Percentiles rank a stretch among this genome's conserved stretches.
phyloP scores from a whole-genome alignment of 495 filamentous ascomycete genomes.

The Hyaloscypha finlandica region DNA sequence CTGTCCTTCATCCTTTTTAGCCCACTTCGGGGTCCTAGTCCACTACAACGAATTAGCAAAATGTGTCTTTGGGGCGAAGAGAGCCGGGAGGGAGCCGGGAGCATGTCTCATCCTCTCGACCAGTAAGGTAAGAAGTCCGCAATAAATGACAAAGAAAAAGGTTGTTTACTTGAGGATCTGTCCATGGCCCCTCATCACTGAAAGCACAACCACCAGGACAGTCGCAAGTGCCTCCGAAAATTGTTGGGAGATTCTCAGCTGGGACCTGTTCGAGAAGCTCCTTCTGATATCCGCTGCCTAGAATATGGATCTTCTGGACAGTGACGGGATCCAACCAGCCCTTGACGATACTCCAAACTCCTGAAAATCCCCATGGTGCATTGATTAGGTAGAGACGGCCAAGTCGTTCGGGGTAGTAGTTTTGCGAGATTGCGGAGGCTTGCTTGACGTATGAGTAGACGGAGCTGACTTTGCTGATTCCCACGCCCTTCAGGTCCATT shows the following conservation, averaged over 20 bases:
- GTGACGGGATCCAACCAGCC: conserved; percentile 94
- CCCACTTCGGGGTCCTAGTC: conserved; percentile 69
- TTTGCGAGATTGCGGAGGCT: conserved; percentile 72
- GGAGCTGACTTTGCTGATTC: conserved; percentile 72
- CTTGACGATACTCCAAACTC: conserved; percentile 83
- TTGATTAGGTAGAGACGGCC: conserved; percentile 93
- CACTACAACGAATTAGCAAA: conserved; percentile 37
- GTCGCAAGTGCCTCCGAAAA: conserved; percentile 81
- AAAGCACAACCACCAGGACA: conserved; percentile 84
- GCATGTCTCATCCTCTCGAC: too few relatives aligned
- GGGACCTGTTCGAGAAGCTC: conserved; percentile 85
- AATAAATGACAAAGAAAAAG: too few relatives aligned
- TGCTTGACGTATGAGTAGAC: conserved; percentile 74
- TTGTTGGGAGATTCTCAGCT: conserved; percentile 82
- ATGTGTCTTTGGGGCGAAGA: too few relatives aligned
- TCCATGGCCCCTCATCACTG: conserved; percentile 92
- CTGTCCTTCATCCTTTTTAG: conserved; percentile 6
- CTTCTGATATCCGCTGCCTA: conserved; percentile 77
- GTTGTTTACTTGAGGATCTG: conserved; percentile 57
- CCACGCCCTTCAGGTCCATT: conserved; percentile 95
- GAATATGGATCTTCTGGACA: conserved; percentile 91
- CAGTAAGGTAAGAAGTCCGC: too few relatives aligned
- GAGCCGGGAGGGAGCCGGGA: too few relatives aligned
- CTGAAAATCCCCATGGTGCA: conserved; percentile 89
- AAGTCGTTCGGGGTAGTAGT: conserved; percentile 97